Base-by-base conservation (phyloP, 192 early-diverging fungal species). In the Rhizophagus clarus region DNA sequence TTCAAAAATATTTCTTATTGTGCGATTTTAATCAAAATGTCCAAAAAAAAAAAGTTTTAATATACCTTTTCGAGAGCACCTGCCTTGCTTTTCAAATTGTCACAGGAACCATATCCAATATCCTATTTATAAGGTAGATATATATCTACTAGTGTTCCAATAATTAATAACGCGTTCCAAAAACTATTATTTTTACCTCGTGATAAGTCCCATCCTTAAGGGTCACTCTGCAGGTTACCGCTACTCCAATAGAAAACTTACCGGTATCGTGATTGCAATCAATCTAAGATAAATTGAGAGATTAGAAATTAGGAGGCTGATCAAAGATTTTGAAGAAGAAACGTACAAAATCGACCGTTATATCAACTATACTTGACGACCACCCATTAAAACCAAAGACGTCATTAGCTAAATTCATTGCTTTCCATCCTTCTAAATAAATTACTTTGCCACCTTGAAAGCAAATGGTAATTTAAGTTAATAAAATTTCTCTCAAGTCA, bases 331-430 rank as follows among this genome's bases (percentile, higher is more conserved):
- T 20, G 22, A 20, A 64, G 4, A 28, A 26, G 8, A 20, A 29
- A 64, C 63, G 14, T 64, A 95, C 88, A 90, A 89, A 96, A 85
- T 99, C 97, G 4, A 97, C 87, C 4, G 87, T 86, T 61, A 92
- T 88, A 67, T 89, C 87, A n/a, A 90, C 84, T 76, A 99, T 91
- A 29, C 84, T 85, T 31, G 90, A 89, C 51, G 88, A 89, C 97
- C 97, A 99, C 12, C 97, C 97, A 80, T 97, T 89, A 83, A 98
- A 98, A 4, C 97, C 98, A 88, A 99, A 98, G 8, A 97, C 80
- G 34, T 95, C 92, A 80, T 99, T 97, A 66, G 98, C 98, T 42
- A 98, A 83, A 79, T 91, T 92, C 61, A 95, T 94, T 49, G 89
- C 90, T 37, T 90, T 92, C 91, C 91, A 92, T 10, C 95, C 96